Evolutionary conservation across 2,329 filamentous ascomycete genomes (phyloP).

Genomic region (Colletotrichum acutatum): DNA sequence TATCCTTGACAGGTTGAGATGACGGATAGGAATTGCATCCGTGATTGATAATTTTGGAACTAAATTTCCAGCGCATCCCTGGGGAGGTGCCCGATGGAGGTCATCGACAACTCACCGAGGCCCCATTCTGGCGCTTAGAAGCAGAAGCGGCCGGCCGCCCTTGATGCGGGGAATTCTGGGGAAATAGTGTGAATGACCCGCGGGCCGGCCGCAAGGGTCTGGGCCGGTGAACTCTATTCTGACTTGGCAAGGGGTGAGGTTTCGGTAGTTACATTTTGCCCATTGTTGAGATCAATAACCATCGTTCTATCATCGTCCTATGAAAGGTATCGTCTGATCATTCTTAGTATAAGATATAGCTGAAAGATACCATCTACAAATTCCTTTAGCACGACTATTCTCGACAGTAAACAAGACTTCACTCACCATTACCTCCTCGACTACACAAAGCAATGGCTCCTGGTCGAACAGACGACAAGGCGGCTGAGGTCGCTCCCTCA

Average conservation of each 20-base stretch:
- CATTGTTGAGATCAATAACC: background rate
- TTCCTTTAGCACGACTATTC: background rate
- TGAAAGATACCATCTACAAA: background rate
- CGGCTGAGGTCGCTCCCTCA: background rate
- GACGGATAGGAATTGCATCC: background rate
- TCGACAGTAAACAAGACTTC: background rate
- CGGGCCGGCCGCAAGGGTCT: background rate
- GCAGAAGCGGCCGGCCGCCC: background rate
- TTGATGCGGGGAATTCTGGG: background rate
- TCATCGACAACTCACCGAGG: background rate
- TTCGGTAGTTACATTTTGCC: background rate
- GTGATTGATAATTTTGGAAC: background rate
- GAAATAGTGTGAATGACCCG: background rate
- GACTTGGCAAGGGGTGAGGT: background rate
- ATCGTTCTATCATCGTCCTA: background rate
- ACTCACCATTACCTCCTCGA: background rate
- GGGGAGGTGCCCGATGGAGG: background rate
- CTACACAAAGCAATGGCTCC: constrained; percentile 6
- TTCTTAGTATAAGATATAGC: background rate
- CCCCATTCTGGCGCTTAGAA: background rate
- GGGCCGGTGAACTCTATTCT: background rate
- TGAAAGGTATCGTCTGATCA: background rate
- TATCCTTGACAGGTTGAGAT: background rate
- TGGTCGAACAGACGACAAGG: background rate
- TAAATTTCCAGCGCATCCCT: too few species aligned